Conservation (phyloP, 305 asterid species). For the Solanum hybrid region DNA sequence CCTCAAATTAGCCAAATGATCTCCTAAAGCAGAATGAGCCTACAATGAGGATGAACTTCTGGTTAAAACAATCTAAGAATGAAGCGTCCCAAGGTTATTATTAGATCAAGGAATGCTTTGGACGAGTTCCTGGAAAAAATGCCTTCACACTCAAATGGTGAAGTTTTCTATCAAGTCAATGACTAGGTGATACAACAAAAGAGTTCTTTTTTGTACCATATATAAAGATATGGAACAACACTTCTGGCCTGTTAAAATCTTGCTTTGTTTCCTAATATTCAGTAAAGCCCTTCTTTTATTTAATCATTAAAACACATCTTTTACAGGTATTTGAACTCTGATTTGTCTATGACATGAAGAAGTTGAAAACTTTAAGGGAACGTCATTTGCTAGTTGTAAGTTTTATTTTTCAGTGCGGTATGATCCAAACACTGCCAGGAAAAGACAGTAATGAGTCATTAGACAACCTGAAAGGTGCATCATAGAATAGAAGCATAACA, state of each 20-base stretch:
- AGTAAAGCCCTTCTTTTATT: background rate
- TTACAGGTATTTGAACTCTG: background rate
- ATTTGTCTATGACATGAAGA: background rate
- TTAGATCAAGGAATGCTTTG: background rate
- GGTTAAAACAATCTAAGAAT: background rate
- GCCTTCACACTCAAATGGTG: background rate
- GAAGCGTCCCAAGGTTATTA: background rate
- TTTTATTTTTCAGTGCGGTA: background rate
- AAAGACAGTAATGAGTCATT: background rate
- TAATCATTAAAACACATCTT: background rate
- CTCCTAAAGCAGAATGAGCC: constrained; percentile 15
- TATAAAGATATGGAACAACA: background rate
- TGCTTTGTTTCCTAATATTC: background rate
- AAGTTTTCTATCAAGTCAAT: background rate
- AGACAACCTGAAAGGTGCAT: background rate
- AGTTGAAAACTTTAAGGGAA: background rate
- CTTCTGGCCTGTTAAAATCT: background rate
- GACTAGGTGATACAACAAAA: background rate
- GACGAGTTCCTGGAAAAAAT: background rate
- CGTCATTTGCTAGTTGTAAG: background rate
- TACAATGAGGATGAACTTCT: background rate
- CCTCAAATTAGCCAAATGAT: constrained; percentile 34
- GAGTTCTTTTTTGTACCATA: background rate
- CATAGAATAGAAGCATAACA: background rate
- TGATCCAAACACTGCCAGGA: background rate